Evolutionary conservation across 495 filamentous ascomycete species (phyloP).

Genomic region (Penicillium ochrochloron): DNA sequence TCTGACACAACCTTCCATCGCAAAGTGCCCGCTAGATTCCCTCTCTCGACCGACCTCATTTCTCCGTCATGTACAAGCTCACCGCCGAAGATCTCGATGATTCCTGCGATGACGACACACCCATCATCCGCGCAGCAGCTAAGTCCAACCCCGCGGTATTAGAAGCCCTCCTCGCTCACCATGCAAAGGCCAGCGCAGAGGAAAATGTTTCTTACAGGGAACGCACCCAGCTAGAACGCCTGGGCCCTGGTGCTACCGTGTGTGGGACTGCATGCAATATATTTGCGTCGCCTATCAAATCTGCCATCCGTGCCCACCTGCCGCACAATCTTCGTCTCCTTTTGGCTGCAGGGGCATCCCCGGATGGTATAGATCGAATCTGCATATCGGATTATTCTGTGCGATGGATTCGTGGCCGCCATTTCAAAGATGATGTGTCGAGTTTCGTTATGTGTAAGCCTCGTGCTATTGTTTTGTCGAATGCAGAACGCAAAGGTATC

Average conservation of each 20-base stretch:
- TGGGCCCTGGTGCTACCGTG: neutral
- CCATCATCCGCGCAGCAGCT: neutral
- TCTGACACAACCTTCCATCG: neutral
- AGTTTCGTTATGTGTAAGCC: neutral
- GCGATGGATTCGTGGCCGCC: neutral
- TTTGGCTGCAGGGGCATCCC: neutral
- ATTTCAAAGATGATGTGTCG: neutral
- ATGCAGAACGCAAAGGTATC: neutral
- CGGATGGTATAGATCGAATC: neutral
- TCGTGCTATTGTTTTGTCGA: neutral
- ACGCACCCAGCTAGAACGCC: neutral
- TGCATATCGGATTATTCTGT: neutral
- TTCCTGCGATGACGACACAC: neutral
- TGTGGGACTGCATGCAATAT: neutral
- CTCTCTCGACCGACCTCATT: neutral
- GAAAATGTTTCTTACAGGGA: neutral
- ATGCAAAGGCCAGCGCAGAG: neutral
- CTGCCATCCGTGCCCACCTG: neutral
- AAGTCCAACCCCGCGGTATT: neutral
- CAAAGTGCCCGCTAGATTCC: too few species aligned
- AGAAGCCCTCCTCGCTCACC: neutral
- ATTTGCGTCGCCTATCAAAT: neutral
- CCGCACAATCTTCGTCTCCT: neutral
- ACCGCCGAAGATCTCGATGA: neutral
- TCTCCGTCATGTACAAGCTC: neutral